Evolutionary conservation across 2,329 filamentous ascomycete genomes (phyloP).

Genomic region (Penicillium vulpinum): DNA sequence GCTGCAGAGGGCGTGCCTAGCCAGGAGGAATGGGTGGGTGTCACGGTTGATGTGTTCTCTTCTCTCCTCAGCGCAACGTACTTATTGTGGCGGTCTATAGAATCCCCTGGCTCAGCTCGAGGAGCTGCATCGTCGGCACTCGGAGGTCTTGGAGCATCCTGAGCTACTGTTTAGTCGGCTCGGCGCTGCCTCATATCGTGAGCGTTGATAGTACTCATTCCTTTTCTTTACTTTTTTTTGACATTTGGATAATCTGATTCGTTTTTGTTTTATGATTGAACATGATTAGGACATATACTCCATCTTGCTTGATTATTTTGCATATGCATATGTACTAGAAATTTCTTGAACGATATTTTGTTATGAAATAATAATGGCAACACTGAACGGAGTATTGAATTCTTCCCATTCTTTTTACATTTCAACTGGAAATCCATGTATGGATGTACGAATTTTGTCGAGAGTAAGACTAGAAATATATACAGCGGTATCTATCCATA

Average conservation of each 20-base stretch:
- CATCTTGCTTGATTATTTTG: not conserved
- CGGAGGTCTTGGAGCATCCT: conserved; percentile 57
- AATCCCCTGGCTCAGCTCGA: conserved; percentile 70
- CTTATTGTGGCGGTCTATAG: conserved; percentile 55
- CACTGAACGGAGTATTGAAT: not conserved
- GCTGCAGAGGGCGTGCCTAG: conserved; percentile 78
- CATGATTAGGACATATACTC: not conserved
- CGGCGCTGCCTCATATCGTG: conserved; percentile 2
- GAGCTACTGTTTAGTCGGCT: conserved; percentile 26
- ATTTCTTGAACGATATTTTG: not conserved
- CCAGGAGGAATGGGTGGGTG: conserved; percentile 94
- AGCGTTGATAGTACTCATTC: not conserved
- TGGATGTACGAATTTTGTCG: no score
- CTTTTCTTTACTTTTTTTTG: not conserved
- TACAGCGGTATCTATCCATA: no score
- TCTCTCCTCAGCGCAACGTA: conserved; percentile 44
- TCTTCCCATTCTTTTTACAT: not conserved
- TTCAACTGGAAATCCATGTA: not conserved
- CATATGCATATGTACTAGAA: conserved; percentile 8
- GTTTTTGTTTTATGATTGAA: not conserved
- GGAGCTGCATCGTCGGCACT: conserved; percentile 67
- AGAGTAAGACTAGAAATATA: not conserved
- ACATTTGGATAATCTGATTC: not conserved
- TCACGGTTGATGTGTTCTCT: conserved; percentile 49
- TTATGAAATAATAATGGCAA: conserved; percentile 3